Conservation (phyloP, 345 rosid genomes). For the Nephelium lappaceum region DNA sequence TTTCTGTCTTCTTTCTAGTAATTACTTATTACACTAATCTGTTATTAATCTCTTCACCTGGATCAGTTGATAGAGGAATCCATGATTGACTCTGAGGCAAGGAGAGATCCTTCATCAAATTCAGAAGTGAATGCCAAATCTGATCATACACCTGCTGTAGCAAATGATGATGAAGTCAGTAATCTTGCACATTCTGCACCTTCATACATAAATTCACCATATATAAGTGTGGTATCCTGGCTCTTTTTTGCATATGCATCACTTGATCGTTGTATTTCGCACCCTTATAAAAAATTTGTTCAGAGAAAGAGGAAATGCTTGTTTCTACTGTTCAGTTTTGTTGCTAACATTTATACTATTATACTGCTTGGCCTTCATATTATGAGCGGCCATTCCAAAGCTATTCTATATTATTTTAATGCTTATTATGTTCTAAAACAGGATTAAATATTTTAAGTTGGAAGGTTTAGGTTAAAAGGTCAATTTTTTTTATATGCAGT, state of each 20-base stretch:
- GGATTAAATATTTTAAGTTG: conserved; percentile 4
- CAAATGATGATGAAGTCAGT: conserved; percentile 12
- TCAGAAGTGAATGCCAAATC: conserved; percentile 14
- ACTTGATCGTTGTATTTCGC: not conserved
- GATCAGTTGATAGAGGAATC: conserved; percentile 52
- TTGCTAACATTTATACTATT: not conserved
- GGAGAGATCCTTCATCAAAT: conserved; percentile 5
- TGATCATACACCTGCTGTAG: not conserved
- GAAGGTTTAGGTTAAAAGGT: not conserved
- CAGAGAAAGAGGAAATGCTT: not conserved
- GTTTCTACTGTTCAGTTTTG: not conserved
- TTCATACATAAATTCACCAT: conserved; percentile 6
- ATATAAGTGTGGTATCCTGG: not conserved
- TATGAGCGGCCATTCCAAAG: not conserved
- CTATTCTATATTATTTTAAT: not conserved
- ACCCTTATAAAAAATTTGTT: not conserved
- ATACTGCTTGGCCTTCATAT: not conserved
- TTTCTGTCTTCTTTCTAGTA: not conserved
- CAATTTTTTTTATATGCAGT: conserved; percentile 35
- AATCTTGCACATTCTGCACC: not conserved
- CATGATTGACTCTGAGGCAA: conserved; percentile 29
- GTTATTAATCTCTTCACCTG: conserved; percentile 13
- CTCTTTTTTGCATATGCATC: not conserved
- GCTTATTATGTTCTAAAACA: not conserved
- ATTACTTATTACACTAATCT: conserved; percentile 4